Conservation (phyloP, 176 grass and related monocot genomes). For the Phoenix dactylifera region DNA sequence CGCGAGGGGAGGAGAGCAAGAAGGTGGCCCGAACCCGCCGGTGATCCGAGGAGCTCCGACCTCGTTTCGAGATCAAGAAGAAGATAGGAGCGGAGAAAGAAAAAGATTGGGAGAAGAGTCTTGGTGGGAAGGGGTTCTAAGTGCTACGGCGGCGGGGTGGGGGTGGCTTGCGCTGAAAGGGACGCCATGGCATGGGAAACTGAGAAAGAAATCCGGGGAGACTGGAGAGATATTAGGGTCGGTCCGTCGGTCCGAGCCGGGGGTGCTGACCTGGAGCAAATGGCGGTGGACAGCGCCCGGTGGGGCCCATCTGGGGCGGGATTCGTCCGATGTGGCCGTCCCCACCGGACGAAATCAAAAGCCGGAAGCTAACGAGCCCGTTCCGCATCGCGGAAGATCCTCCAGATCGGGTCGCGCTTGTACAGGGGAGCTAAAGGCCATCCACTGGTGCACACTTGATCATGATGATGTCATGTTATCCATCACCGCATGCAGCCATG, state of each 20-base stretch:
- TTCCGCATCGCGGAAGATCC: conserved; percentile 15
- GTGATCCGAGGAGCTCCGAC: not conserved
- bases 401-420: conserved; percentile 8
- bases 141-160: no score
- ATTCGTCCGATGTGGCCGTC: not conserved
- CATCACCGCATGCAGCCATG: no score
- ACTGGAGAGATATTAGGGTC: conserved; percentile 13
- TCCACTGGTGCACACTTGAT: no score
- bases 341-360: conserved; percentile 66
- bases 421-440: no score
- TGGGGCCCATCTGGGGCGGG: not conserved
- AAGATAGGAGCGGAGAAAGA: not conserved
- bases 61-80: not conserved
- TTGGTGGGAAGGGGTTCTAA: no score
- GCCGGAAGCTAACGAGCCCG: conserved; percentile 34
- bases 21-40: not conserved
- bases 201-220: not conserved
- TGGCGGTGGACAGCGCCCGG: conserved; percentile 37
- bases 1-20: not conserved
- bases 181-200: not conserved
- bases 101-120: not conserved
- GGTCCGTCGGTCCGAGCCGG: not conserved
- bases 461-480: no score
- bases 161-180: not conserved
- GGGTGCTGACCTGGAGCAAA: conserved; percentile 56